Base-by-base conservation (phyloP, 352 stramenopile species). In the Phytophthora kernoviae region DNA sequence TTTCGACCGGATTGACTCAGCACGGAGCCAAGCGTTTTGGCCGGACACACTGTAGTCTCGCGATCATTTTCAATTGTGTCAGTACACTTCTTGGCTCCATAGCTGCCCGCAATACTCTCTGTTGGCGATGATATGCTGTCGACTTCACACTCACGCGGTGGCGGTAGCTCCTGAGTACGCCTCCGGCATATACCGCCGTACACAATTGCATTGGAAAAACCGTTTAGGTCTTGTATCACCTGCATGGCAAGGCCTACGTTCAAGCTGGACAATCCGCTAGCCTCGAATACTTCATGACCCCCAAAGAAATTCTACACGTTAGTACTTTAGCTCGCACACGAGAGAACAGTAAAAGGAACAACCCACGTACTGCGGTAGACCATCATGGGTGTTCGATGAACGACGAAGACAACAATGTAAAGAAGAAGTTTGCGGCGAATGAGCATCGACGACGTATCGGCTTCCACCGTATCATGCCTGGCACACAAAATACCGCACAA, bases 331-430 rank as follows among this genome's bases (percentile, higher is more conserved):
- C 42, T 37, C 18, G 9, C 4, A 12, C 9, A 14, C 30, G 14
- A 42, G 44, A 5, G 12, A 41, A 1, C 4, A 21, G 2, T 37
- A 33, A 27, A 18, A 9, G 36, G 47, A 10, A 9, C 17, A 24
- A 24, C 18, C 14, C 43, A 79, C 75, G 59, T 65, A 87, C 77
- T 71, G 42, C 83, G 79, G 45, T 92, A 92, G 39, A 87, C 50
- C 67, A 92, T 84, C 65, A 90, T 89, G 12, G 83, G 83, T 7
- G 73, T 77, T 22, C 83, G 81, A 39, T 91, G 83, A 12, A 70
- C 53, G 22, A 91, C 66, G 52, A 91, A 93, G 10, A 91, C 70
- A 39, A 90, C 61, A 39, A 90, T 86, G 52, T 91, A 91, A 15
- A 90, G 69, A 44, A 90, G n/a, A 32, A 84, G 58, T 41, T 88